Base-by-base conservation (phyloP, 305 asterid species). In the Euphrasia arctica region DNA sequence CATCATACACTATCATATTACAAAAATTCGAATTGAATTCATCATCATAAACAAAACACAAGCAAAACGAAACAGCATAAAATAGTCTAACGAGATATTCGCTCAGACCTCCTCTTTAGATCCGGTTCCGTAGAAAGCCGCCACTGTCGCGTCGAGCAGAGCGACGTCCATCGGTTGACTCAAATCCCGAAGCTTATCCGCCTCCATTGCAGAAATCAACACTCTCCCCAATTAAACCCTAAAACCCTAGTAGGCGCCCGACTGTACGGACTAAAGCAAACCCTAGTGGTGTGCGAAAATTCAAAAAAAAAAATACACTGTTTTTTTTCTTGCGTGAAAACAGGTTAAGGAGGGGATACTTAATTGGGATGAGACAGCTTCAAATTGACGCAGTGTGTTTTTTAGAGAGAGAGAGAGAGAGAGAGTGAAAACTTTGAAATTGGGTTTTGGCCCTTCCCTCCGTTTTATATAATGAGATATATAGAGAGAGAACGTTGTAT, bases 91-190 rank as follows among this genome's bases (percentile, higher is more conserved):
- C 5, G 47, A 15, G 3, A 28, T 3, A 9, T 55, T 47, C 0
- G 75, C 69, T 32, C 71, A 59, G 45, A 91, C 98, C 96, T 91
- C 95, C 14, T 89, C 96, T 62, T 89, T 89, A 72, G 98, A 91
- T 83, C 98, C 98, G 51, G 98, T 91, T 54, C 95, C 98, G 67
- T 91, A 91, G 78, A 91, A 89, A 62, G 95, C 95, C 3, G 89
- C 84, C 15, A 91, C 96, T n/a, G 96, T 89, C 57, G 98, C 98
- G 73, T 91, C 98, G 42, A 91, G 96, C 70, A 91, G 75, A 13
- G 82, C 60, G 49, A 91, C 96, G 51, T 91, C 95, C 65, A 89
- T 74, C 55, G 98, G 98, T 79, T 86, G 96, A 60, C 85, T 79
- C 78, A 91, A 85, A 83, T 91, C 95, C 65, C 95, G 76, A 18